phyloP scores from a whole-genome alignment of 2,329 filamentous ascomycete species.

The Ceratocystis harringtonii region DNA sequence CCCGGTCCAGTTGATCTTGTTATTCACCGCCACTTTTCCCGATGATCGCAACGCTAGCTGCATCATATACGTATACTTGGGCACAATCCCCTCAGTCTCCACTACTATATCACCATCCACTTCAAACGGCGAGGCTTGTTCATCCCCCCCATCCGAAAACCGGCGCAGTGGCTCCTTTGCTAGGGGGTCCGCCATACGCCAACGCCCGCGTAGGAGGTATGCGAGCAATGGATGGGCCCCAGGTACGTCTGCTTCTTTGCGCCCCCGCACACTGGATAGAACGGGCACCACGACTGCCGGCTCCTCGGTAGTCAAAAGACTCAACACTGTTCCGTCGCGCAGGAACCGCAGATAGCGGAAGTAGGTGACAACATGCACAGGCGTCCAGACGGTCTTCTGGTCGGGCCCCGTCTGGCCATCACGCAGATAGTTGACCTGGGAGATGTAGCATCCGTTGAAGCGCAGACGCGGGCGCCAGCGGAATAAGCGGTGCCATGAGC shows the following conservation, averaged over 20 bases:
- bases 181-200: slow-evolving; percentile 29
- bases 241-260: slow-evolving; percentile 45
- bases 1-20: slow-evolving; percentile 74
- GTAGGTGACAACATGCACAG: slow-evolving; percentile 92
- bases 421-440: slow-evolving; percentile 87
- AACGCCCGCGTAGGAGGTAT: slow-evolving; percentile 45
- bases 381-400: slow-evolving; percentile 60
- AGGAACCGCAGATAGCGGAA: slow-evolving; percentile 95
- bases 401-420: slow-evolving; percentile 58
- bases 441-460: slow-evolving; percentile 94
- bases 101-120: slow-evolving; percentile 57
- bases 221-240: slow-evolving; percentile 21
- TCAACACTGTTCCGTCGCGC: slow-evolving; percentile 71
- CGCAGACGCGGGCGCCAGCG: slow-evolving; percentile 69
- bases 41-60: slow-evolving; percentile 56
- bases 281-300: slow-evolving; percentile 79
- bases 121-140: slow-evolving; percentile 24
- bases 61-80: slow-evolving; percentile 74
- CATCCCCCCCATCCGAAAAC: slow-evolving; percentile 22
- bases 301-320: slow-evolving; percentile 64
- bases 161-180: slow-evolving; percentile 19
- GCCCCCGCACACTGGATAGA: slow-evolving; percentile 60
- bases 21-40: slow-evolving; percentile 53
- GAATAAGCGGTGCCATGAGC: slow-evolving; percentile 56
- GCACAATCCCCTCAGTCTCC: slow-evolving; percentile 69